phyloP scores from a whole-genome alignment of 352 stramenopile genomes.

The Phytopythium chamaehyphon region DNA sequence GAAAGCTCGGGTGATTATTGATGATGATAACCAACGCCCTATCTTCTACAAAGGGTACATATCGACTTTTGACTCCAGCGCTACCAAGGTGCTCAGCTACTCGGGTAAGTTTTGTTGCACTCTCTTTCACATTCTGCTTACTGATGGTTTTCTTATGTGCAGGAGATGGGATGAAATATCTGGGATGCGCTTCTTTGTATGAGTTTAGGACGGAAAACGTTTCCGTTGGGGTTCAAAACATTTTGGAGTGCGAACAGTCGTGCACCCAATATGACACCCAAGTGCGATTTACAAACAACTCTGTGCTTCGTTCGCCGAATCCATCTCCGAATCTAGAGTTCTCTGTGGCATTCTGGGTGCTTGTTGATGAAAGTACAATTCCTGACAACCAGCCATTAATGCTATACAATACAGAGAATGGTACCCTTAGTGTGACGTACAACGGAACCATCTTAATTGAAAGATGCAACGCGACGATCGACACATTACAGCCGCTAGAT shows the following conservation, averaged over 20 bases:
- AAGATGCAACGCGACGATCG: no score
- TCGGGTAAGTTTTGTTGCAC: no score
- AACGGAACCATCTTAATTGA: no score
- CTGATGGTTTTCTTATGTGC: constrained; percentile 22
- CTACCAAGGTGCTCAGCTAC: no score
- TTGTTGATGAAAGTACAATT: constrained; percentile 5
- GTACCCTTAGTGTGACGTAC: no score
- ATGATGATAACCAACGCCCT: no score
- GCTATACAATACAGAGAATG: constrained; percentile 18
- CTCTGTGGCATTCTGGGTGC: constrained; percentile 47
- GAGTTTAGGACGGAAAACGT: constrained; percentile 13
- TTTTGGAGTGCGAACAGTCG: constrained; percentile 2
- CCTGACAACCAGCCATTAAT: constrained; percentile 23
- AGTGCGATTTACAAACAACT: background rate
- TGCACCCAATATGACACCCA: no score
- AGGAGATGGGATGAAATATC: constrained; percentile 29
- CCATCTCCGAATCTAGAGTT: constrained; percentile 23
- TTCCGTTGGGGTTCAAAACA: constrained; percentile 5
- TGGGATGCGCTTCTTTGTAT: constrained; percentile 21
- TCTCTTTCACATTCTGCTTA: constrained; percentile 16
- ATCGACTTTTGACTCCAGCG: no score
- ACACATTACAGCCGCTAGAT: no score
- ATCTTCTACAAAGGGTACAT: no score
- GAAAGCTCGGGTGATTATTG: background rate
- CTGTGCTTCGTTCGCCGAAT: constrained; percentile 21